Evolutionary conservation across 495 filamentous ascomycete species (phyloP).

Genomic region (Daldinia concentrica): DNA sequence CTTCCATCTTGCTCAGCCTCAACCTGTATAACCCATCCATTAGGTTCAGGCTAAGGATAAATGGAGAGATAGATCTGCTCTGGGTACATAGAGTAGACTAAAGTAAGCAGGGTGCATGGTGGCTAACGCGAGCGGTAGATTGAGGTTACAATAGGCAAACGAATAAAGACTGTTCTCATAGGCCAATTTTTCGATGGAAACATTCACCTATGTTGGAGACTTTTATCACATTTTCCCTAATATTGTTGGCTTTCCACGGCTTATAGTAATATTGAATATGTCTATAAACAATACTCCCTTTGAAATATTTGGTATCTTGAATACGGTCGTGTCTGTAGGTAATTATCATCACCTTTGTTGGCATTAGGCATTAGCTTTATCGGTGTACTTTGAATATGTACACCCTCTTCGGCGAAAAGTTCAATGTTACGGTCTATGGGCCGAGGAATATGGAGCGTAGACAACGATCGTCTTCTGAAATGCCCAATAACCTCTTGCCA

Average conservation of each 20-base stretch:
- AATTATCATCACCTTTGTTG: not conserved
- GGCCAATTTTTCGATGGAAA: constrained; percentile 9
- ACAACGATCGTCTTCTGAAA: not conserved
- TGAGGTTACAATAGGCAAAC: constrained; percentile 24
- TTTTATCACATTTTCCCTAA: not conserved
- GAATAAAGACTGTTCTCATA: constrained; percentile 21
- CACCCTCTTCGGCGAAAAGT: not conserved
- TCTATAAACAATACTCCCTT: not conserved
- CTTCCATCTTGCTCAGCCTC: not conserved
- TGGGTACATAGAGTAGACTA: not conserved
- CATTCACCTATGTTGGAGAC: not conserved
- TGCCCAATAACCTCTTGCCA: not conserved
- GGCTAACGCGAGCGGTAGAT: not conserved
- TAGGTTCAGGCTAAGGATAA: not conserved
- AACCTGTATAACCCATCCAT: not conserved
- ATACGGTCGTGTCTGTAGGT: not conserved
- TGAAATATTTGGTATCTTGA: not conserved
- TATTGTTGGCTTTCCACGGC: not conserved
- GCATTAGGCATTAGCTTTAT: not conserved
- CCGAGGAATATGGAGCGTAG: not conserved
- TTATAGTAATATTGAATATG: not conserved
- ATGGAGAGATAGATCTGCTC: not conserved
- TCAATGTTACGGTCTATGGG: not conserved
- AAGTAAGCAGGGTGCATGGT: not conserved
- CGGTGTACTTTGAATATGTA: not conserved